Percentiles rank a stretch among this genome's conserved stretches.
Evolutionary conservation across 169 alveolate genomes (phyloP).

Genomic region (Plasmodium cynomolgi): DNA sequence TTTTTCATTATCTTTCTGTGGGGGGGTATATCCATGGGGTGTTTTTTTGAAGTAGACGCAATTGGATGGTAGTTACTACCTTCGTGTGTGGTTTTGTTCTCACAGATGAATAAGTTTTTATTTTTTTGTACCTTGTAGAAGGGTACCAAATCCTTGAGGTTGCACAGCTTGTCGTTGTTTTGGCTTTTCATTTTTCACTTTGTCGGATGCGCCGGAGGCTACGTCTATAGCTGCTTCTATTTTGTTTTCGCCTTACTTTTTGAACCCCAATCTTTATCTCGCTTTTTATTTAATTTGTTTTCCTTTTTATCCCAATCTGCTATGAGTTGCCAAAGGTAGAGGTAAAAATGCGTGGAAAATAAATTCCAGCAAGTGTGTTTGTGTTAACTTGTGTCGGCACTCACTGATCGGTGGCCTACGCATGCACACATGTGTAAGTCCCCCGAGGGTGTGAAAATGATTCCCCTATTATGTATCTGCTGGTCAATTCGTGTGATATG

Average conservation of each 20-base stretch:
- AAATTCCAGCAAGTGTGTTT: neutral
- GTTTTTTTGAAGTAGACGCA: neutral
- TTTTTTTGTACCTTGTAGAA: conserved; percentile 33
- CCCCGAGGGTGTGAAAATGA: neutral
- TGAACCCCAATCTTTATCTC: neutral
- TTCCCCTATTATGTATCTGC: neutral
- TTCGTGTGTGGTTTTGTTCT: neutral
- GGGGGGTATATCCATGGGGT: neutral
- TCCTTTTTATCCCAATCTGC: neutral
- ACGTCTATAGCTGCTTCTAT: neutral
- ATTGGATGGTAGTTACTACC: neutral
- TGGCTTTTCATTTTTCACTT: conserved; percentile 50
- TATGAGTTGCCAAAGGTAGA: neutral
- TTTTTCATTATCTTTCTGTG: conserved; percentile 73
- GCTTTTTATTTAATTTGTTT: neutral
- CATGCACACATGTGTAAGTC: neutral
- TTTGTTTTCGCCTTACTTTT: neutral
- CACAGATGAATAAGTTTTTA: neutral
- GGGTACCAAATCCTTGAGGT: conserved; percentile 62
- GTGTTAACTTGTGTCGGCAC: neutral
- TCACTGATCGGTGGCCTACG: neutral
- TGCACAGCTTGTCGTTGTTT: conserved; percentile 40
- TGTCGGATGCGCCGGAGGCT: neutral
- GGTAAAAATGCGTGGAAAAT: neutral
- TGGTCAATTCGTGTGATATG: neutral